phyloP scores from a whole-genome alignment of 306 rosid genomes.

The Rosa rugosa region DNA sequence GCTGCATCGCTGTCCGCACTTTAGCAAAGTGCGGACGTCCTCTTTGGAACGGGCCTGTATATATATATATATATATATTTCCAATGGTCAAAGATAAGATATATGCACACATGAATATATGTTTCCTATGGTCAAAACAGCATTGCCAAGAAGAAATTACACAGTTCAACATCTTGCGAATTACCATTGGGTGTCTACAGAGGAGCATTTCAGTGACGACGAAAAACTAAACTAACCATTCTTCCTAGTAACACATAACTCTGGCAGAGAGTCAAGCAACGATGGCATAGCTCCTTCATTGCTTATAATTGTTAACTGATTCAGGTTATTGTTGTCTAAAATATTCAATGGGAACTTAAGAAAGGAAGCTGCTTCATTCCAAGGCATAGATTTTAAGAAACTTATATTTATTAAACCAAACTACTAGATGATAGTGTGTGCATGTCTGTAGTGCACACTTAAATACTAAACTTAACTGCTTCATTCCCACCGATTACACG shows the following conservation, averaged over 20 bases:
- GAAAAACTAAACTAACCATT: not conserved
- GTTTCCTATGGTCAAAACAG: constrained; percentile 20
- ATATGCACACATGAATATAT: constrained; percentile 13
- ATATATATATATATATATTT: too few species aligned
- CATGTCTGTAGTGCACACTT: not conserved
- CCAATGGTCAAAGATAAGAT: too few species aligned
- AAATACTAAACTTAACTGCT: not conserved
- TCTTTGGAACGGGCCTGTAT: too few species aligned
- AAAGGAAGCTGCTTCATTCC: not conserved
- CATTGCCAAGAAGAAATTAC: not conserved
- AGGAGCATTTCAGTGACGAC: not conserved
- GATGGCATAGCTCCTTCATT: not conserved
- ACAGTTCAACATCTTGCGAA: not conserved
- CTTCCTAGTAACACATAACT: not conserved
- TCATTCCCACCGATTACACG: not conserved
- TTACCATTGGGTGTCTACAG: not conserved
- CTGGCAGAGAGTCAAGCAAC: not conserved
- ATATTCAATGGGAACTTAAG: not conserved
- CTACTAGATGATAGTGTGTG: not conserved
- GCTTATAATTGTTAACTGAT: not conserved
- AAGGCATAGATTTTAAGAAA: not conserved
- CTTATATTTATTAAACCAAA: not conserved
- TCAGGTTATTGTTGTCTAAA: not conserved
- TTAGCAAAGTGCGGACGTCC: too few species aligned
- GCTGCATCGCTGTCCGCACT: too few species aligned